Base-by-base conservation (phyloP, 2,329 filamentous ascomycete genomes). In the Scedosporium aurantiacum region DNA sequence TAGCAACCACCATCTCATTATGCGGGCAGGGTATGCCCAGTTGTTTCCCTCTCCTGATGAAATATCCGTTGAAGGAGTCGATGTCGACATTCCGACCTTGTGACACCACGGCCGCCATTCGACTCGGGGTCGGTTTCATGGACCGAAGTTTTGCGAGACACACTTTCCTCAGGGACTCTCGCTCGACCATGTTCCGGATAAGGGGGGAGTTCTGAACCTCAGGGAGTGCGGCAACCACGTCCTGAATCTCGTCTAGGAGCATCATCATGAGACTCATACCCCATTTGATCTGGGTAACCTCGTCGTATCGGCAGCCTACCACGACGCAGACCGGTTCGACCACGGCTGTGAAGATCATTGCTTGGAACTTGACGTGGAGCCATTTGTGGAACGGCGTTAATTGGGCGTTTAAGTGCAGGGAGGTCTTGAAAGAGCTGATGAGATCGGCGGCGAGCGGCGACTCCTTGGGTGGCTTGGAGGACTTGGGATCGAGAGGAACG, bases 51-150 rank as follows among this genome's bases (percentile, higher is more conserved):
- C 87, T 82, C 58, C 78, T 80, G 37, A 95, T 79, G 63, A 99
- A 88, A 75, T 93, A 99, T 0, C 92, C 93, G 70, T 95, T 97
- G 66, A 93, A 82, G 68, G 87, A 96, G 55, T 92, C 84, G 47
- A 97, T 82, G 68, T 96, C 91, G 0, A 90, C 91, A 62, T 78
- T 74, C 63, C 76, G 75, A 1, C 89, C 87, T 1, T 74, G 71
- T 10, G 82, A 75, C 12, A 92, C 76, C 67, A 87, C 84, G 60
- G 81, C 79, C 5, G 89, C 75, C 84, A 96, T 91, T 21, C 78
- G 81, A 67, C 84, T 89, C 50, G 72, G 67, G 7, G 73, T 72
- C 5, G 79, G 75, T 59, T 85, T 83, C 61, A 81, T 73, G 12
- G 78, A 76, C 12, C 83, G 86, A 58, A 88, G 75, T 60, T 76